Percentiles rank a stretch among this genome's conserved stretches.
Evolutionary conservation across 2,329 filamentous ascomycete species (phyloP).

Genomic region (Talaromyces sp.): DNA sequence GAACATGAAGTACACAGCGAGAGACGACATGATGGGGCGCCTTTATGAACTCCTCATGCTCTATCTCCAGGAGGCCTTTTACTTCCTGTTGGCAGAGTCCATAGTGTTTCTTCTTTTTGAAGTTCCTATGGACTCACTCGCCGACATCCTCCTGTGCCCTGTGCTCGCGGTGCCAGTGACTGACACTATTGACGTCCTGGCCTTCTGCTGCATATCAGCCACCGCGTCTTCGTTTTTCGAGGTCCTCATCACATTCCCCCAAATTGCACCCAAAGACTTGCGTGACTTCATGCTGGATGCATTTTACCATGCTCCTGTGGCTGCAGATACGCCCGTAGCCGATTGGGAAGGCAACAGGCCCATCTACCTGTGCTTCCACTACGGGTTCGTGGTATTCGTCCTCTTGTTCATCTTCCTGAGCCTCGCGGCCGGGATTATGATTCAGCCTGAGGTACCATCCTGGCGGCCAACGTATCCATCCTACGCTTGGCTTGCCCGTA

Average conservation of each 20-base stretch:
- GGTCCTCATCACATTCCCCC: conserved; percentile 1
- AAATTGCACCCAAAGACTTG: background rate
- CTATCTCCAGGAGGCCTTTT: background rate
- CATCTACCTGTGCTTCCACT: conserved; percentile 1
- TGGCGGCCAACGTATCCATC: background rate
- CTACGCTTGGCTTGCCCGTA: background rate
- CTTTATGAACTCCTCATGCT: background rate
- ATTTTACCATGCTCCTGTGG: background rate
- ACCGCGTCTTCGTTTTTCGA: background rate
- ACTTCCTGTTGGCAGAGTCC: background rate
- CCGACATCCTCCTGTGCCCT: background rate
- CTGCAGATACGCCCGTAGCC: background rate
- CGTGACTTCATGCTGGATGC: background rate
- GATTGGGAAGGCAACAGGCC: background rate
- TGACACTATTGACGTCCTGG: background rate
- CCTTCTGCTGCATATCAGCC: background rate
- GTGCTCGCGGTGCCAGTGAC: background rate
- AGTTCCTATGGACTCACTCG: background rate
- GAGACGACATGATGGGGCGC: background rate
- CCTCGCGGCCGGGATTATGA: conserved; percentile 1
- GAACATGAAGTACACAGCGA: background rate
- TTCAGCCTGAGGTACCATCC: background rate
- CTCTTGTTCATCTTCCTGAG: conserved; percentile 3
- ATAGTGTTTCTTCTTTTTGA: background rate
- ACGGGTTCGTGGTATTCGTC: conserved; percentile 2